Base-by-base conservation (phyloP, 345 rosid genomes). In the Bretschneidera sinensis region DNA sequence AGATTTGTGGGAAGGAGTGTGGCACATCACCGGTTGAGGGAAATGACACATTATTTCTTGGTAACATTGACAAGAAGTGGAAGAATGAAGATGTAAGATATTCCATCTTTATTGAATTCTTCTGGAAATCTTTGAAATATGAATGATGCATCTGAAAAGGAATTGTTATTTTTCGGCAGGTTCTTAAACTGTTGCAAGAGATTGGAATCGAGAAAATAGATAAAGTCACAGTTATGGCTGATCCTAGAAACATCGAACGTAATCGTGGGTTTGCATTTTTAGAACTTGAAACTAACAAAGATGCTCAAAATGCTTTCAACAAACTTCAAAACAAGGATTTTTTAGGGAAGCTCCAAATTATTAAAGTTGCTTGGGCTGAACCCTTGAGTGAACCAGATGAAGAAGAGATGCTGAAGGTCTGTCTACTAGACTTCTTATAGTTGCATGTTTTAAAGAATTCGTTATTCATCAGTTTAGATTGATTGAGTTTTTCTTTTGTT, bases 1-100 rank as follows among this genome's bases (percentile, higher is more conserved):
- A 73, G 77, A 67, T 73, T 45, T 58, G 66, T 55, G 77, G 77
- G 28, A 73, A 73, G 66, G 62, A 54, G 62, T 73, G 77, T 68
- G 5, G 61, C 43, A 54, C 66, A 21, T 57, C 57, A 24, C 73
- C 66, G 21, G 77, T 68, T 50, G 77, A 67, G 54, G 77, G 69
- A 39, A 67, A 67, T 55, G 77, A 67, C 66, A 73, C 77, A 18
- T 54, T 73, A 51, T 73, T 62, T 59, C 69, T 73, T 53, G 77
- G 77, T 39, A 73, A 68, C 49, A 67, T 73, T 60, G 67, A 67
- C 66, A 73, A 59, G 66, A 68, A 59, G 25, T 73, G 77, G 77
- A 63, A 24, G 51, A 55, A 59, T 25, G 65, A 54, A 49, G 77
- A 73, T 68, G 77, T 73, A 73, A 67, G 77, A 21, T 35, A 45